Percentiles rank a stretch among this genome's conserved stretches.
These are phyloP conservation scores for Dactylorhiza incarnata DNA, from an alignment of 106 monocot genomes.

Conservation along the genomic window DNA sequence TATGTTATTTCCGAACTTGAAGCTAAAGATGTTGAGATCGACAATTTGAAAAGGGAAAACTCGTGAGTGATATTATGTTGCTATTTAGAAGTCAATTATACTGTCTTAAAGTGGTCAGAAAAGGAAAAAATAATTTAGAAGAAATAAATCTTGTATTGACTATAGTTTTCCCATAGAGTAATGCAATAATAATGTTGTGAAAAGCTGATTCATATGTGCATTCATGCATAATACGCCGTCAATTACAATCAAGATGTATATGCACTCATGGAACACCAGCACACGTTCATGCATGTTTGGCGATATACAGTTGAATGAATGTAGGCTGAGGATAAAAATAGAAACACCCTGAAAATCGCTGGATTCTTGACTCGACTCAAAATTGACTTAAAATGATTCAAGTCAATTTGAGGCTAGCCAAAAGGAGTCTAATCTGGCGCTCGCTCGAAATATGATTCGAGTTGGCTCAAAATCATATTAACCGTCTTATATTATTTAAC, in stretches of 20 bases:
- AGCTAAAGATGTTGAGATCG: conserved; percentile 58
- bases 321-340: no score
- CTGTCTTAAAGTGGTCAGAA: neutral
- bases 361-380: no score
- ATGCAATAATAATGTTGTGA: neutral
- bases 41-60: conserved; percentile 36
- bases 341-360: no score
- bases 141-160: neutral
- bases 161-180: neutral
- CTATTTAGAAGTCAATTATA: neutral
- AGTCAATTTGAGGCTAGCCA: no score
- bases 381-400: no score
- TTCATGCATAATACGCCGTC: neutral
- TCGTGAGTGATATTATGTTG: conserved; percentile 28
- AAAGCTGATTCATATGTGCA: neutral
- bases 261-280: neutral
- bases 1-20: conserved; percentile 24
- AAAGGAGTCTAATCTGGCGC: no score
- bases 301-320: neutral
- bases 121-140: neutral
- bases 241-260: neutral
- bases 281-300: neutral
- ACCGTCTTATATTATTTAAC: no score
- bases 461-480: no score
- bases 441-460: no score